These are phyloP conservation scores for Flueggea neowawraea DNA, from an alignment of 441 rosid genomes.

Conservation along the genomic window DNA sequence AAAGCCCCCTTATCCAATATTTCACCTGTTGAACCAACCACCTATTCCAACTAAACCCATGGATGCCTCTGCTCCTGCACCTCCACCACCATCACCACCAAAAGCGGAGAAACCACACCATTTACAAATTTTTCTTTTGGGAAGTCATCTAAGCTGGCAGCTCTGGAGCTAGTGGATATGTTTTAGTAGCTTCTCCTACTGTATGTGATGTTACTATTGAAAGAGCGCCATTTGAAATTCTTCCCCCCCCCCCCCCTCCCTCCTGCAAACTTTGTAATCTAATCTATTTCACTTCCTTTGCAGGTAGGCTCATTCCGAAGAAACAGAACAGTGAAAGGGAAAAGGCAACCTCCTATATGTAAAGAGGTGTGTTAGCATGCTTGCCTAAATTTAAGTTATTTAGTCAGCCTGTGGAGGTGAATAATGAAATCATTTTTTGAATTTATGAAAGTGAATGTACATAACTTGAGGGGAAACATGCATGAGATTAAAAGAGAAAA, in stretches of 20 bases:
- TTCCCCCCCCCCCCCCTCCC: not conserved
- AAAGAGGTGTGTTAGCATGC: conserved; percentile 53
- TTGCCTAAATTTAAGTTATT: not conserved
- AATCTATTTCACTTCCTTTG: conserved; percentile 7
- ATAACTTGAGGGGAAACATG: too few species aligned
- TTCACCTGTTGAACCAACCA: conserved; percentile 61
- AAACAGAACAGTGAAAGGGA: conserved; percentile 74
- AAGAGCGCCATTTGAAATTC: not conserved
- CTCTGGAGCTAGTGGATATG: conserved; percentile 69
- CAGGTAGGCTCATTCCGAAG: conserved; percentile 89
- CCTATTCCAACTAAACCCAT: conserved; percentile 72
- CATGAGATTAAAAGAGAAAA: too few species aligned
- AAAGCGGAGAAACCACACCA: conserved; percentile 56
- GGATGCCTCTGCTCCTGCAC: conserved; percentile 43
- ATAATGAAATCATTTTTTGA: too few species aligned
- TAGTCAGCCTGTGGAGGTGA: too few species aligned
- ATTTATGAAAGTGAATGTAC: too few species aligned
- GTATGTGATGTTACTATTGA: conserved; percentile 35
- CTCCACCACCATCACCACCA: conserved; percentile 38
- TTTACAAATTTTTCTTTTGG: conserved; percentile 59
- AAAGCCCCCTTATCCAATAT: conserved; percentile 41
- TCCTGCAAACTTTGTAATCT: not conserved
- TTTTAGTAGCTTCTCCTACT: conserved; percentile 67
- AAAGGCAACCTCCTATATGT: conserved; percentile 61
- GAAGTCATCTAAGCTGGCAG: conserved; percentile 67